Percentiles rank a stretch among this genome's conserved stretches.
These are phyloP conservation scores for Prunus persica DNA, from an alignment of 306 rosid genomes.

Conservation along the genomic window DNA sequence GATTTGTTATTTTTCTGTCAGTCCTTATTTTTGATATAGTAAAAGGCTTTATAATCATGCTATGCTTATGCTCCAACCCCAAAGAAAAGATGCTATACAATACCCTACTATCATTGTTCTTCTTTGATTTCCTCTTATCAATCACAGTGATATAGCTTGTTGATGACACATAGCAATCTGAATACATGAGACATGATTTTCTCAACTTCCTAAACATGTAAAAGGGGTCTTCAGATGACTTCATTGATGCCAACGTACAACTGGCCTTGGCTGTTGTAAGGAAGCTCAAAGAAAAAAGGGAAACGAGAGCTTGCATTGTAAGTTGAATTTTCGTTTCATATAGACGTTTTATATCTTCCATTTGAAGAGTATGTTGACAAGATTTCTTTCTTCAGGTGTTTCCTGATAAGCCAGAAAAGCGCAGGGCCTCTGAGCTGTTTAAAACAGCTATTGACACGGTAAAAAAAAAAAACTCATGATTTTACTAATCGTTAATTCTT, in stretches of 20 bases:
- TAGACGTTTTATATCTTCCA: background rate
- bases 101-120: conserved; percentile 17
- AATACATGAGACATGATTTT: conserved; percentile 55
- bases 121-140: conserved; percentile 29
- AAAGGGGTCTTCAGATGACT: conserved; percentile 99
- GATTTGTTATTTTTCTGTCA: background rate
- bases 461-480: conserved; percentile 25
- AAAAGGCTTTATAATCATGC: background rate
- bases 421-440: conserved; percentile 77
- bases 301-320: conserved; percentile 75
- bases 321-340: conserved; percentile 30
- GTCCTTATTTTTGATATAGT: background rate
- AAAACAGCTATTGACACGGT: conserved; percentile 87
- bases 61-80: background rate
- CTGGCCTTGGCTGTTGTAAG: conserved; percentile 81
- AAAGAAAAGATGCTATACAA: background rate
- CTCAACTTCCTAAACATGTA: conserved; percentile 82
- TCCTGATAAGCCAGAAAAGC: conserved; percentile 91
- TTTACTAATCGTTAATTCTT: conserved; percentile 10
- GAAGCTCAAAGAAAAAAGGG: conserved; percentile 72
- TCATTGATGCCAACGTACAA: conserved; percentile 95
- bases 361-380: conserved; percentile 16
- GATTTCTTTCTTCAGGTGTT: conserved; percentile 60
- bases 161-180: conserved; percentile 36
- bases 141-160: conserved; percentile 29